phyloP scores from a whole-genome alignment of 371 early-diverging fungal species.

The Enterospora canceri region DNA sequence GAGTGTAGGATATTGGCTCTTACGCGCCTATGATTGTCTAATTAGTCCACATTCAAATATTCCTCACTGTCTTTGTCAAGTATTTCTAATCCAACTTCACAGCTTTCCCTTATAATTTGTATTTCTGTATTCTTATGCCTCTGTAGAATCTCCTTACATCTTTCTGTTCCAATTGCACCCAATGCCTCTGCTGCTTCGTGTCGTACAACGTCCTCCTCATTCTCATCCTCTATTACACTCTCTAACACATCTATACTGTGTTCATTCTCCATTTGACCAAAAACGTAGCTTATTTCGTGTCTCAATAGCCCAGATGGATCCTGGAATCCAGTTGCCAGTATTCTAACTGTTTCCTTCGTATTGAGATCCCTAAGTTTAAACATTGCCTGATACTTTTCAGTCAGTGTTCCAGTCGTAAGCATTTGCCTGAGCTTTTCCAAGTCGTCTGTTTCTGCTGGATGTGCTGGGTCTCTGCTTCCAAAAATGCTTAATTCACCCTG shows the following conservation, averaged over 20 bases:
- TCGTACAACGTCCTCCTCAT: slow-evolving; percentile 83
- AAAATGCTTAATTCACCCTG: slow-evolving; percentile 51
- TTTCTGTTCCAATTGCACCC: slow-evolving; percentile 86
- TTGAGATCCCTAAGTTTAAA: slow-evolving; percentile 78
- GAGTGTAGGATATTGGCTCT: too few relatives aligned
- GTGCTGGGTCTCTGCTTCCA: slow-evolving; percentile 53
- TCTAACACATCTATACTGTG: slow-evolving; percentile 72
- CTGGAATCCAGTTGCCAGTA: slow-evolving; percentile 70
- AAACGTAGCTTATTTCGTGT: slow-evolving; percentile 89
- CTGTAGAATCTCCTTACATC: slow-evolving; percentile 65
- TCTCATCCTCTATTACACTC: slow-evolving; percentile 61
- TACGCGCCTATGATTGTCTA: too few relatives aligned
- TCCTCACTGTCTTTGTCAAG: slow-evolving; percentile 58
- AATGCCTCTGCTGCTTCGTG: slow-evolving; percentile 98
- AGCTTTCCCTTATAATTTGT: slow-evolving; percentile 80
- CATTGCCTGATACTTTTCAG: slow-evolving; percentile 90
- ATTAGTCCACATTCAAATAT: background rate
- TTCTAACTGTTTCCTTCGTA: slow-evolving; percentile 68
- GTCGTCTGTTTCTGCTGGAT: slow-evolving; percentile 58
- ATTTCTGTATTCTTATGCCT: slow-evolving; percentile 65
- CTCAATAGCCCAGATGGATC: slow-evolving; percentile 68
- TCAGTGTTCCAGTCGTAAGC: slow-evolving; percentile 64
- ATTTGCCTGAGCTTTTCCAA: slow-evolving; percentile 70
- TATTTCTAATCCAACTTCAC: slow-evolving; percentile 88
- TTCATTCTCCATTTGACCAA: slow-evolving; percentile 89